Percentiles rank a stretch among this genome's conserved stretches.
Conservation (phyloP, 2,329 filamentous ascomycete genomes). For the Aureobasidium mangrovei region DNA sequence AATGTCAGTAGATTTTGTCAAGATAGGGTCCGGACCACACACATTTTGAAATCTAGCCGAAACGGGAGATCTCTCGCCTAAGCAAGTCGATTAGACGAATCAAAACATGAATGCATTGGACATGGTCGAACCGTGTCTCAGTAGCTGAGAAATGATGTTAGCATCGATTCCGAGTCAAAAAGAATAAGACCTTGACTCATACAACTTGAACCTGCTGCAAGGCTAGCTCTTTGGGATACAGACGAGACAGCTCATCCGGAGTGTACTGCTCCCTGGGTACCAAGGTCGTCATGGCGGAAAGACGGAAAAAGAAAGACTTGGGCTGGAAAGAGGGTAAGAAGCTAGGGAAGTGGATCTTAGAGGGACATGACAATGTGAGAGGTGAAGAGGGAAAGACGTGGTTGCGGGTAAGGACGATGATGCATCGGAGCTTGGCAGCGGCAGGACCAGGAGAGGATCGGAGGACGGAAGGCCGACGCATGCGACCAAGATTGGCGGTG, state of each 20-base stretch:
- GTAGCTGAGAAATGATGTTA: slow-evolving; percentile 14
- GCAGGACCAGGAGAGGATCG: too few relatives aligned
- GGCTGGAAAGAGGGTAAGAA: neutral
- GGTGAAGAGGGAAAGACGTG: neutral
- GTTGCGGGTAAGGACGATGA: too few relatives aligned
- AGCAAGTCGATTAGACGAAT: neutral
- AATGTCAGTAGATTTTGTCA: neutral
- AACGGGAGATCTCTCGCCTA: slow-evolving; percentile 68
- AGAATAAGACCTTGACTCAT: slow-evolving; percentile 22
- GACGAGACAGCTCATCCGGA: slow-evolving; percentile 63
- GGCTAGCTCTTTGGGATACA: slow-evolving; percentile 74
- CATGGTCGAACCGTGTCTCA: slow-evolving; percentile 24
- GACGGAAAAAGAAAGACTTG: neutral
- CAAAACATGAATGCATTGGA: neutral
- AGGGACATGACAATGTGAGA: neutral
- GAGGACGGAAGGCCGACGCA: too few relatives aligned
- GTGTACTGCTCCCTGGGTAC: slow-evolving; percentile 68
- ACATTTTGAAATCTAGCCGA: slow-evolving; percentile 79
- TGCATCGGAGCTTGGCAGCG: too few relatives aligned
- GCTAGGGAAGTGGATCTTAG: neutral
- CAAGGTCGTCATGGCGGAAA: slow-evolving; percentile 62
- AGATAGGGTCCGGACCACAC: slow-evolving; percentile 37
- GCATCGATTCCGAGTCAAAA: neutral
- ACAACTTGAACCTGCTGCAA: slow-evolving; percentile 84
- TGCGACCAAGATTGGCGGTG: too few relatives aligned